A percentile compares a stretch with the other conserved stretches of the same genome.
Conservation (phyloP, 768 basidiomycete species). For the Podaxis pistillaris region DNA sequence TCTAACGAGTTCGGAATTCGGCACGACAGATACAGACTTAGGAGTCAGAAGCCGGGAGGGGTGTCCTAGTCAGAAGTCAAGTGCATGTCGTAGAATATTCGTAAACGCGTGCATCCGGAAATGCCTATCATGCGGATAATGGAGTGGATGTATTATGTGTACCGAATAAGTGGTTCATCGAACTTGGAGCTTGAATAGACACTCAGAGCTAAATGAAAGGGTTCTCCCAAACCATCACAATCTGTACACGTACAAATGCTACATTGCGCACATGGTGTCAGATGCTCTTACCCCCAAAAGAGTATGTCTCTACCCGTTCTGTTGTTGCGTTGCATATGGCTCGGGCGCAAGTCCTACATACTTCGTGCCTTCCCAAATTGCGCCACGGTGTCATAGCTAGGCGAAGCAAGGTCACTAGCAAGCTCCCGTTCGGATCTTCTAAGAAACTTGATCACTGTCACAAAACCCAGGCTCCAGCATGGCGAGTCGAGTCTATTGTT, state of each 20-base stretch:
- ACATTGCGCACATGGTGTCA: neutral
- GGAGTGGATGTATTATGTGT: neutral
- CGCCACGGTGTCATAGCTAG: neutral
- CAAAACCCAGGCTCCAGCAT: neutral
- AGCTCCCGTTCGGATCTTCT: conserved; percentile 5
- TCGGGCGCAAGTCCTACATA: neutral
- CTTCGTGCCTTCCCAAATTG: neutral
- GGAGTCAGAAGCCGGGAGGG: neutral
- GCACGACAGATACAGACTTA: neutral
- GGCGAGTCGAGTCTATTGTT: neutral
- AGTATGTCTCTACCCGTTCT: conserved; percentile 2
- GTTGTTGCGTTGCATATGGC: neutral
- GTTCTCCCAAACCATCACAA: neutral
- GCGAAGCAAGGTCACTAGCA: neutral
- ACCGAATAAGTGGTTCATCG: neutral
- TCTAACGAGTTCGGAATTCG: neutral
- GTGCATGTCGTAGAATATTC: neutral
- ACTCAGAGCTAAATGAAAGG: neutral
- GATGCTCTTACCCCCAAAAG: neutral
- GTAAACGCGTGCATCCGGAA: neutral
- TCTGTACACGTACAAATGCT: conserved; percentile 6
- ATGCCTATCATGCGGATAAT: neutral
- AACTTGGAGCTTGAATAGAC: neutral
- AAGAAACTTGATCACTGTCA: conserved; percentile 1
- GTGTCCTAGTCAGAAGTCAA: neutral